Evolutionary conservation across 257 asterid genomes (phyloP).

Genomic region (Solanum neorickii): DNA sequence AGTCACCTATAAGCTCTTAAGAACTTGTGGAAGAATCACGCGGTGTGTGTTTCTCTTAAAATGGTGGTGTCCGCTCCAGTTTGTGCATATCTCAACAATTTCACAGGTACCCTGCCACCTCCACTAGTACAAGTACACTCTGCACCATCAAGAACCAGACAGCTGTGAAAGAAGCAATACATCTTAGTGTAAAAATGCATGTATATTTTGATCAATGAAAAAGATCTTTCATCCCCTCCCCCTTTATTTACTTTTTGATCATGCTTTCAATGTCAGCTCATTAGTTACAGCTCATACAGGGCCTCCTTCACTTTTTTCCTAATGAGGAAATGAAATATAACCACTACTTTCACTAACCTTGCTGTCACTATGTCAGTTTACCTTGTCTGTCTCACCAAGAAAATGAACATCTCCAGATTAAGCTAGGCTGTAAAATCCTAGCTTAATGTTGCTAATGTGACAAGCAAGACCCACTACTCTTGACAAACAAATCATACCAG

Average conservation of each 20-base stretch:
- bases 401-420: neutral
- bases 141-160: neutral
- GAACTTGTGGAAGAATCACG: neutral
- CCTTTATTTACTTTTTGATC: neutral
- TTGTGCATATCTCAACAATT: neutral
- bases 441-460: neutral
- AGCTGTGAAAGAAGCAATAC: neutral
- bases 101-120: neutral
- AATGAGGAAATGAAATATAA: neutral
- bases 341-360: neutral
- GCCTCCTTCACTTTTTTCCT: neutral
- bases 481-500: neutral
- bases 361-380: neutral
- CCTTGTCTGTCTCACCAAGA: neutral
- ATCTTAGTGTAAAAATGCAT: neutral
- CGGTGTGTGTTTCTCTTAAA: neutral
- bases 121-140: neutral
- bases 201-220: neutral
- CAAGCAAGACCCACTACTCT: neutral
- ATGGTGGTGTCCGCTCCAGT: neutral
- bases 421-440: neutral
- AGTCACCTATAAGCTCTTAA: neutral
- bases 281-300: neutral
- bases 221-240: neutral
- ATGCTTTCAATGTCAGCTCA: neutral